Base-by-base conservation (phyloP, 139 green algal species). In the Micromonas pusilla region DNA sequence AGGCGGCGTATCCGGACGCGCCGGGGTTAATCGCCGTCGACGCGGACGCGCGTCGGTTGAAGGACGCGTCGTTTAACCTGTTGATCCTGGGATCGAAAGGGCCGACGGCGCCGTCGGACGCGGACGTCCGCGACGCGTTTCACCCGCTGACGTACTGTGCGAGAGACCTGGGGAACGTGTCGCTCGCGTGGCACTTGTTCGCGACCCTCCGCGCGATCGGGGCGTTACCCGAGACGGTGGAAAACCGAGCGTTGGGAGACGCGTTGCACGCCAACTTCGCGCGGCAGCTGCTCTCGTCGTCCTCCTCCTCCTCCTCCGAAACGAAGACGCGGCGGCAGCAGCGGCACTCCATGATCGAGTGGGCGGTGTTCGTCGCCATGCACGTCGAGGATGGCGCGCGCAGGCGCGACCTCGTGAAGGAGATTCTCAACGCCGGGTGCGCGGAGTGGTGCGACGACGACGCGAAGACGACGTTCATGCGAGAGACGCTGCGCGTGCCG, bases 101-200 rank as follows among this genome's bases (percentile, higher is more conserved):
- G n/a, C n/a, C n/a, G 23, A 26, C 2, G 3, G n/a, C 13, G 28
- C 65, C 65, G 28, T 26, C 3, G n/a, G 30, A 32, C 13, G 65
- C 30, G 65, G 28, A 45, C 13, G 30, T 72, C 13, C 28, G 30
- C 4, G 4, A 52, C 3, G 30, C 65, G 65, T 72, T 72, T 45
- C 65, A 72, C 13, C 65, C 65, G 30, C 65, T 72, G 13, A 72
- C 65, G 65, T 72, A 72, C 65, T 57, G 45, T 57, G n/a, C 26
- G 3, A 26, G 38, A 26, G 65, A 72, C 65, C 26, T 72, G 65
- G 3, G 23, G 4, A 39, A 72, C 65, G n/a, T 33, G 28, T 38
- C 65, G 65, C 33, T 72, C 3, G 65, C 65, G n/a, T 72, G 65
- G 65, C 65, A 72, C 33, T 16, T 72, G 4, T 72, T 72, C 33